These are phyloP conservation scores for Ceratobasidium papillatum DNA, from an alignment of 1,284 basidiomycete species.

Conservation along the genomic window DNA sequence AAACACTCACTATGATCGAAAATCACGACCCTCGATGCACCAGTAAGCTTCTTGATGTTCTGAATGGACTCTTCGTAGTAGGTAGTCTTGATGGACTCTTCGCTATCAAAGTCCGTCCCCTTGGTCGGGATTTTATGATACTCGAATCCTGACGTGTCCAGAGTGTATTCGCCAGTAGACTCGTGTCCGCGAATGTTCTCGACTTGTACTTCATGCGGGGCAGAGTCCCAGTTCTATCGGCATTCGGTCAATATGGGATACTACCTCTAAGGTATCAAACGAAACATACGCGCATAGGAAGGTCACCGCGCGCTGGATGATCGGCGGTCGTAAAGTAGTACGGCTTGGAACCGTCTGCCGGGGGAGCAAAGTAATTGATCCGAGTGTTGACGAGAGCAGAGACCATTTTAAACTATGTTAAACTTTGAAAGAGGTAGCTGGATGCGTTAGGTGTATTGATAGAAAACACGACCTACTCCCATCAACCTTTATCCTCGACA, in stretches of 20 bases:
- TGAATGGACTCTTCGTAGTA: conserved; percentile 70
- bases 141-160: conserved; percentile 68
- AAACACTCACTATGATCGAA: conserved; percentile 69
- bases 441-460: too few species aligned
- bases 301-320: conserved; percentile 27
- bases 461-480: too few species aligned
- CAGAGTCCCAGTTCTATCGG: conserved; percentile 42
- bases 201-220: conserved; percentile 54
- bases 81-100: conserved; percentile 60
- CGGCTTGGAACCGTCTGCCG: conserved; percentile 46
- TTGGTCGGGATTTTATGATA: conserved; percentile 56
- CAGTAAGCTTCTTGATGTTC: conserved; percentile 67
- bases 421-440: too few species aligned
- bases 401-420: conserved; percentile 29
- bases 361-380: conserved; percentile 44
- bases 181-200: conserved; percentile 68
- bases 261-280: too few species aligned
- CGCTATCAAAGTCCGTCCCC: conserved; percentile 50
- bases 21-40: conserved; percentile 64
- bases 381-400: conserved; percentile 39
- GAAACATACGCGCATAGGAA: conserved; percentile 23
- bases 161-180: conserved; percentile 54
- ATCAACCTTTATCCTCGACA: too few species aligned
- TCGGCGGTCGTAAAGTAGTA: conserved; percentile 43
- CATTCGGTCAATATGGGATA: not conserved